Evolutionary conservation across 2,329 filamentous ascomycete species (phyloP).

Genomic region (Fusarium sp.): DNA sequence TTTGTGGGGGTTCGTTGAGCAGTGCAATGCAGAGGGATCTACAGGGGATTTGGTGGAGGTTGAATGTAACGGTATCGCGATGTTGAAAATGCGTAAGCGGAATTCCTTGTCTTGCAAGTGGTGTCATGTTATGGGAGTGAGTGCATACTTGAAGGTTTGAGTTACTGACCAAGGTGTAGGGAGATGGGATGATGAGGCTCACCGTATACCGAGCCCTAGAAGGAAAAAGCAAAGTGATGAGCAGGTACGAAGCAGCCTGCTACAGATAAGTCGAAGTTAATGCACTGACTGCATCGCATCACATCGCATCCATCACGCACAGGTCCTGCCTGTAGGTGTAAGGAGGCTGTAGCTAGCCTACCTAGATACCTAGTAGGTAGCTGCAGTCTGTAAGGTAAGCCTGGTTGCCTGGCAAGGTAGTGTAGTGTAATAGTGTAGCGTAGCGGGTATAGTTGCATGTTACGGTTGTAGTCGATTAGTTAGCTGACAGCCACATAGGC

Average conservation of each 20-base stretch:
- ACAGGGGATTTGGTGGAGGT: conserved; percentile 7
- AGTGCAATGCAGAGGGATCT: background rate
- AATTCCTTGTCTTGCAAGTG: conserved; percentile 1
- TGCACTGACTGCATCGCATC: background rate
- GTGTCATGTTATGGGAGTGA: conserved; percentile 1
- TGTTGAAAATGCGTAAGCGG: background rate
- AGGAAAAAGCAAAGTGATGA: conserved; percentile 1
- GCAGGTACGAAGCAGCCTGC: background rate
- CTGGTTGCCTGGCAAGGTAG: background rate
- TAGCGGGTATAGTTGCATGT: background rate
- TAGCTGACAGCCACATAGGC: background rate
- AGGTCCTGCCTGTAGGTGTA: background rate
- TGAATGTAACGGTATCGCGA: conserved; percentile 18
- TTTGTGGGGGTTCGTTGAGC: background rate
- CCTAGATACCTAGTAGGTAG: background rate
- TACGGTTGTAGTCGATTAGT: background rate
- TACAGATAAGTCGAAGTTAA: background rate
- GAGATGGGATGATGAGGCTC: background rate
- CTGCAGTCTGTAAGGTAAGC: background rate
- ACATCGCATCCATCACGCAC: background rate
- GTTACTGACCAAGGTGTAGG: background rate
- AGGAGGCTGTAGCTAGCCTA: background rate
- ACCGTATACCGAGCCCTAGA: background rate
- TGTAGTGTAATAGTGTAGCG: background rate
- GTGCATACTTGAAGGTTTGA: background rate